A percentile compares a stretch with the other conserved stretches of the same genome.
These are phyloP conservation scores for Thelonectria discophora DNA, from an alignment of 2,329 filamentous ascomycete species.

Conservation along the genomic window DNA sequence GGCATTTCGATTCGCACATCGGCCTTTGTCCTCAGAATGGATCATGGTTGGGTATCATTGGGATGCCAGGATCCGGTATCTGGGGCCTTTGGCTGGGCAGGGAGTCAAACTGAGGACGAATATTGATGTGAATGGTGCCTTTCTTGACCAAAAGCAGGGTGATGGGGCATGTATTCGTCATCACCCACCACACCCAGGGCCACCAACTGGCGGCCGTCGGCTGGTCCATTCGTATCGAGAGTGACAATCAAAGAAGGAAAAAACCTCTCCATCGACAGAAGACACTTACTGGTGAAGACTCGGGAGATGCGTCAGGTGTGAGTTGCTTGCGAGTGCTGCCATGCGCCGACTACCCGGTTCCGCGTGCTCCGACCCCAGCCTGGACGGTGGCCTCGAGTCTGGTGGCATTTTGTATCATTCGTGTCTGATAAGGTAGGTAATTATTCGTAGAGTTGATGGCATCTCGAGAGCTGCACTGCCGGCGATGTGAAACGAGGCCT, in stretches of 20 bases:
- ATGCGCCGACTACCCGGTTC: conserved; percentile 19
- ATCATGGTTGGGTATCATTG: conserved; percentile 18
- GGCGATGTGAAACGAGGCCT: conserved; percentile 12
- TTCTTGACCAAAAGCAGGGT: not conserved
- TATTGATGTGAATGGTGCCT: conserved; percentile 5
- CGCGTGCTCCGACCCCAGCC: conserved; percentile 8
- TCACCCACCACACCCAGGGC: conserved; percentile 8
- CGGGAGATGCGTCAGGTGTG: conserved; percentile 14
- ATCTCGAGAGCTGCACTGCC: not conserved
- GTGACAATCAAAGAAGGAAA: not conserved
- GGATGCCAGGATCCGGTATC: conserved; percentile 20
- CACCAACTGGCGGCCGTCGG: conserved; percentile 1
- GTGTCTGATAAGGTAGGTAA: not conserved
- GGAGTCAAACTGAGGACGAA: conserved; percentile 11
- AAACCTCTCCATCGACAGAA: conserved; percentile 6
- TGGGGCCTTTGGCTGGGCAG: not conserved
- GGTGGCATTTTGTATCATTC: conserved; percentile 4
- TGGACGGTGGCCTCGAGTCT: not conserved
- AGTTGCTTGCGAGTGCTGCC: conserved; percentile 14
- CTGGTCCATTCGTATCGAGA: conserved; percentile 22
- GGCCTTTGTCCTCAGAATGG: not conserved
- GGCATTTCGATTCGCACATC: conserved; percentile 3
- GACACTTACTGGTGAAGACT: conserved; percentile 17
- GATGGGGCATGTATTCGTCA: conserved; percentile 11
- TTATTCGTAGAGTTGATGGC: not conserved